Conservation (phyloP, 1,139 yeast species). For the Debaryomycetaceae sp. region DNA sequence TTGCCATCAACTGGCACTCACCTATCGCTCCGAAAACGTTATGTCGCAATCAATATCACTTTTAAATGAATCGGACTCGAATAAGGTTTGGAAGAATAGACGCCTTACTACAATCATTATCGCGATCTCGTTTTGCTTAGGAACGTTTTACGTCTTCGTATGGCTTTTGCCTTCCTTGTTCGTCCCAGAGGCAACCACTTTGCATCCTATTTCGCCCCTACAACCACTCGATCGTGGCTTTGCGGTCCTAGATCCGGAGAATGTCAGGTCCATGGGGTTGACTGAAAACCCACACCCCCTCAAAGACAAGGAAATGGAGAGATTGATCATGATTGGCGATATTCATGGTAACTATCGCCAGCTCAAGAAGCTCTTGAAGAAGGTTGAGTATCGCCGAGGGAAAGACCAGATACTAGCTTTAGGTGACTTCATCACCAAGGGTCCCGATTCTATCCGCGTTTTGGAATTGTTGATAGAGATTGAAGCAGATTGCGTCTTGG, state of each 20-base stretch:
- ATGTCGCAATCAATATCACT: too few species aligned
- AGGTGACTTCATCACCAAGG: slow-evolving; percentile 84
- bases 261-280: neutral
- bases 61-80: too few species aligned
- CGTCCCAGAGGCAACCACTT: slow-evolving; percentile 22
- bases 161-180: slow-evolving; percentile 24
- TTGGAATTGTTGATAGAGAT: slow-evolving; percentile 55
- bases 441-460: slow-evolving; percentile 63
- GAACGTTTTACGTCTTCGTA: too few species aligned
- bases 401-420: slow-evolving; percentile 56
- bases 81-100: too few species aligned
- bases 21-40: too few species aligned
- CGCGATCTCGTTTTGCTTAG: too few species aligned
- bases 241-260: neutral
- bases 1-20: too few species aligned
- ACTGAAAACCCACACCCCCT: neutral
- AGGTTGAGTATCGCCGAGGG: slow-evolving; percentile 29
- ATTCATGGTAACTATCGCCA: slow-evolving; percentile 69
- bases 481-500: slow-evolving; percentile 63
- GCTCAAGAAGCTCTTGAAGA: slow-evolving; percentile 39
- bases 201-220: slow-evolving; percentile 19
- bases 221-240: slow-evolving; percentile 6
- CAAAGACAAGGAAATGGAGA: slow-evolving; percentile 11
- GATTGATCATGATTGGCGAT: slow-evolving; percentile 72
- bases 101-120: too few species aligned